Conservation (phyloP, 345 rosid species). For the Lumnitzera littorea region DNA sequence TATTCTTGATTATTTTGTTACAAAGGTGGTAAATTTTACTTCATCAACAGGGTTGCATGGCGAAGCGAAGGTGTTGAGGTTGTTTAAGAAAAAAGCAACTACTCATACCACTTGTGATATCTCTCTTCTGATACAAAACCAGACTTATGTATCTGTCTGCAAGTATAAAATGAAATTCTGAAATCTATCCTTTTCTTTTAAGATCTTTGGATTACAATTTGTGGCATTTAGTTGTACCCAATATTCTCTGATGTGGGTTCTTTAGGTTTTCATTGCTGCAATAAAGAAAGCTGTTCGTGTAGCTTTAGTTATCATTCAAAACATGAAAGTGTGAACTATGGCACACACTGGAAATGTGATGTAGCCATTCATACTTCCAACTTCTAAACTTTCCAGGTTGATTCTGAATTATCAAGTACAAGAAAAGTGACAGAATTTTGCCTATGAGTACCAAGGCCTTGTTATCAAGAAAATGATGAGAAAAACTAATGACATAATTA, state of each 20-base stretch:
- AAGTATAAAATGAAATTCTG: constrained; percentile 10
- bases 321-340: background rate
- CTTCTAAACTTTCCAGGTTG: background rate
- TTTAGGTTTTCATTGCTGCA: background rate
- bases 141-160: constrained; percentile 11
- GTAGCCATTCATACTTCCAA: constrained; percentile 6
- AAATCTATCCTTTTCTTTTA: background rate
- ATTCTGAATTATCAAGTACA: too few relatives aligned
- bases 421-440: too few relatives aligned
- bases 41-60: constrained; percentile 26
- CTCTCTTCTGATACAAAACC: background rate
- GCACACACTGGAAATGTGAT: background rate
- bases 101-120: constrained; percentile 13
- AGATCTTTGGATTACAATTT: too few relatives aligned
- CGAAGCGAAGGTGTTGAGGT: constrained; percentile 14
- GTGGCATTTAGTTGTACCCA: background rate
- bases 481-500: too few relatives aligned
- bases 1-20: background rate
- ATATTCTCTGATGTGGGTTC: background rate
- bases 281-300: constrained; percentile 11
- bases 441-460: too few relatives aligned
- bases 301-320: constrained; percentile 4
- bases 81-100: constrained; percentile 27
- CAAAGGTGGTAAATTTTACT: constrained; percentile 23
- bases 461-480: too few relatives aligned